Evolutionary conservation across 352 stramenopile genomes (phyloP), one percentile per base, ranked within the genome.

Genomic region (Globisporangium iwayamae): DNA sequence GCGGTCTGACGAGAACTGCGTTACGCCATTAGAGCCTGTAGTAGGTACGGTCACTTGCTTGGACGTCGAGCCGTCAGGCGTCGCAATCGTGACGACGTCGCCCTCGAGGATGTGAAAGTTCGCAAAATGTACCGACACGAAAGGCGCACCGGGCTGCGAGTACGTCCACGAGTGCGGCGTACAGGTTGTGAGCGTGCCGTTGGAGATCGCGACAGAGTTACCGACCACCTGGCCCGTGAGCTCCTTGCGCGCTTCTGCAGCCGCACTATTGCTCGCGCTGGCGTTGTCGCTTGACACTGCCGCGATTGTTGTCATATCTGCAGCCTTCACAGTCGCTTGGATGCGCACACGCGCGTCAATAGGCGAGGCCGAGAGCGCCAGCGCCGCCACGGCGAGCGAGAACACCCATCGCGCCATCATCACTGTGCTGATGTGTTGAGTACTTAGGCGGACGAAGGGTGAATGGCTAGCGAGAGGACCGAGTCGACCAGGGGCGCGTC

Each of bases 91-190:
- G 39, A 83, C 57, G 20, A 60, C 16, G 43, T 79, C 74, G 10
- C 74, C 72, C 4, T 67, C 32, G 4, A 70, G 38, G 51, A 85
- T 56, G n/a, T 69, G 20, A 43, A 85, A 81, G 0, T 66, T 46
- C 6, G 65, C 59, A 39, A 85, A 85, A 46, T 82, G 76, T 18
- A 85, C 55, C 0, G 68, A 74, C 46, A 85, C 36, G 62, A 81
- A 85, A 46, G 72, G 62, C 28, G 76, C 66, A 20, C 67, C 62
- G 10, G 64, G 66, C 36, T 70, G 63, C 4, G 32, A 63, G 64
- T 65, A 79, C 28, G 28, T 48, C 51, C 70, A 74, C 50, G 41
- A 51, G 32, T 65, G 55, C 28, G 53, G 39, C 25, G 51, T 53
- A 62, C 72, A 79, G 16, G 25, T 46, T 30, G 61, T 54, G 58